These are phyloP conservation scores for Cyberlindnera samutprakarnensis DNA, from an alignment of 805 yeast species.

Conservation along the genomic window DNA sequence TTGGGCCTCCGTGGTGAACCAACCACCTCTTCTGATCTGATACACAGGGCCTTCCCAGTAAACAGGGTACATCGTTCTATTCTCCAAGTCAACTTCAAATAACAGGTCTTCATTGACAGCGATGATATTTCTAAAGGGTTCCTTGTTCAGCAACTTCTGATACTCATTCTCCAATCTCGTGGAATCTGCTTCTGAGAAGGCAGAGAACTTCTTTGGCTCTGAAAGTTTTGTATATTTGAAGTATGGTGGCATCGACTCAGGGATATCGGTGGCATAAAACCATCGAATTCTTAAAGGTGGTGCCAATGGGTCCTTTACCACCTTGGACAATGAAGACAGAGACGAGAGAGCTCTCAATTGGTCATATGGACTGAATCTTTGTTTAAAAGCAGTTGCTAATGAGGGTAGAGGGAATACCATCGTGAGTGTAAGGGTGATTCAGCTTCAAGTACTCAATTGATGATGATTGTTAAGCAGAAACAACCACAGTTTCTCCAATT, in stretches of 20 bases:
- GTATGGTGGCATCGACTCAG: slow-evolving; percentile 59
- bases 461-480: too few relatives aligned
- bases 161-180: slow-evolving; percentile 42
- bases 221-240: slow-evolving; percentile 42
- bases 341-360: not conserved
- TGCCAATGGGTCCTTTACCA: slow-evolving; percentile 11
- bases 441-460: too few relatives aligned
- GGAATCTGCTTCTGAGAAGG: slow-evolving; percentile 62
- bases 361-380: too few relatives aligned
- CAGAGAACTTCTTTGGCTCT: slow-evolving; percentile 52
- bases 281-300: slow-evolving; percentile 34
- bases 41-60: slow-evolving; percentile 88
- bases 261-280: slow-evolving; percentile 82
- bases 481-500: too few relatives aligned
- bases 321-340: not conserved
- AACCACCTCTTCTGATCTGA: slow-evolving; percentile 76
- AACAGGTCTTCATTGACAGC: slow-evolving; percentile 78
- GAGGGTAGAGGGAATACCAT: too few relatives aligned
- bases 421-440: too few relatives aligned
- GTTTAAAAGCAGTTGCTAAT: too few relatives aligned
- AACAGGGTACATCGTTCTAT: slow-evolving; percentile 52
- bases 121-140: slow-evolving; percentile 21
- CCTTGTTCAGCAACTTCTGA: slow-evolving; percentile 6
- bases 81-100: slow-evolving; percentile 58
- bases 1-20: slow-evolving; percentile 58